Percentiles rank a stretch among this genome's conserved stretches.
Conservation (phyloP, 1,284 basidiomycete genomes). For the Irpex lacteus region DNA sequence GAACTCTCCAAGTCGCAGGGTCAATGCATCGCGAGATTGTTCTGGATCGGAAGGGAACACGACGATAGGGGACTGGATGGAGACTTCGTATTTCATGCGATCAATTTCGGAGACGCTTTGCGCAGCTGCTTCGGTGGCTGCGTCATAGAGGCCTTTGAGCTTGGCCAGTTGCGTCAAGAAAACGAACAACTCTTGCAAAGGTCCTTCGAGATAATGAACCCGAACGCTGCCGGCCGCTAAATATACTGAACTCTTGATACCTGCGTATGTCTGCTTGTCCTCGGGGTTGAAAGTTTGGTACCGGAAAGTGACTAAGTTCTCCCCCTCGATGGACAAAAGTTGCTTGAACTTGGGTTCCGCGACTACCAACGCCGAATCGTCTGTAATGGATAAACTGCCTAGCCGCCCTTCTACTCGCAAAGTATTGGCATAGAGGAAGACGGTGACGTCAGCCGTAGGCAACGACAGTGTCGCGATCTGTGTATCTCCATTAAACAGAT, state of each 20-base stretch:
- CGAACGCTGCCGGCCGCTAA: conserved; percentile 91
- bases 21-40: conserved; percentile 66
- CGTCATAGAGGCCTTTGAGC: conserved; percentile 93
- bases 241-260: conserved; percentile 85
- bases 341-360: conserved; percentile 78
- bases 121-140: conserved; percentile 91
- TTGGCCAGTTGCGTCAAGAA: conserved; percentile 89
- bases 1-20: conserved; percentile 89
- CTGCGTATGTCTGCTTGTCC: conserved; percentile 61
- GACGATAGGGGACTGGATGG: conserved; percentile 91
- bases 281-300: conserved; percentile 91
- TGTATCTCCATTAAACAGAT: conserved; percentile 76
- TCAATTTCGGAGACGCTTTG: conserved; percentile 89
- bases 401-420: conserved; percentile 83
- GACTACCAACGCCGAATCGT: conserved; percentile 63
- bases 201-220: conserved; percentile 86
- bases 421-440: conserved; percentile 74
- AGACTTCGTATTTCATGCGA: conserved; percentile 89
- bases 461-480: conserved; percentile 86
- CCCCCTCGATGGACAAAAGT: conserved; percentile 92
- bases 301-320: conserved; percentile 92
- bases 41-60: conserved; percentile 80
- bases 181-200: conserved; percentile 81
- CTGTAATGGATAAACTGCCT: conserved; percentile 83
- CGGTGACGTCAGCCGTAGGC: conserved; percentile 87